Evolutionary conservation across 75 land plant species (phyloP).

Genomic region (Sequoia sempervirens): DNA sequence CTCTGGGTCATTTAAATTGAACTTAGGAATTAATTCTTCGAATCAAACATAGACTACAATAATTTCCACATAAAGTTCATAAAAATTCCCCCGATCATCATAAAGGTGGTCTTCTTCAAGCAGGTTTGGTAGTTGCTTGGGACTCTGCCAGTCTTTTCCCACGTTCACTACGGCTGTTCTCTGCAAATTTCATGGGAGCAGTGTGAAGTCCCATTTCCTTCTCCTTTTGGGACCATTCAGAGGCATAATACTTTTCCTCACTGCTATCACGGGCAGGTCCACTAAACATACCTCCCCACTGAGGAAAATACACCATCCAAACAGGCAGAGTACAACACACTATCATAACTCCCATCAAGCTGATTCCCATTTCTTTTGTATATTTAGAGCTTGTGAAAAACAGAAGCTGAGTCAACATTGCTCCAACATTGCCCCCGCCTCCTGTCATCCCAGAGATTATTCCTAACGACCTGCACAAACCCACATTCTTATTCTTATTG

Average conservation of each 20-base stretch:
- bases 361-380: constrained; percentile 47
- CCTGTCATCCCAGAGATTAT: constrained; percentile 75
- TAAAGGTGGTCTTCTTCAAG: neutral
- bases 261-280: constrained; percentile 37
- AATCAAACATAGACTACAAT: neutral
- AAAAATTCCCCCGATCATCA: neutral
- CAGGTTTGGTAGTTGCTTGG: constrained; percentile 8
- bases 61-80: too few relatives aligned
- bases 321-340: constrained; percentile 47
- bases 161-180: constrained; percentile 57
- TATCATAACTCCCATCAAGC: constrained; percentile 59
- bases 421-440: constrained; percentile 68
- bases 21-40: neutral
- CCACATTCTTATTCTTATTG: neutral
- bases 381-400: constrained; percentile 57
- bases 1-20: too few relatives aligned
- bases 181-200: constrained; percentile 60
- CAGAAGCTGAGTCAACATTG: constrained; percentile 57
- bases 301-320: constrained; percentile 59
- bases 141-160: constrained; percentile 18
- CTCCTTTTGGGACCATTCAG: constrained; percentile 62
- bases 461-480: constrained; percentile 25
- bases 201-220: constrained; percentile 45
- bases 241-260: constrained; percentile 61
- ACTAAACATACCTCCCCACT: constrained; percentile 73